Percentiles rank a stretch among this genome's conserved stretches.
phyloP scores from a whole-genome alignment of 148 eudicot genomes.

The Dianthus caryophyllus region DNA sequence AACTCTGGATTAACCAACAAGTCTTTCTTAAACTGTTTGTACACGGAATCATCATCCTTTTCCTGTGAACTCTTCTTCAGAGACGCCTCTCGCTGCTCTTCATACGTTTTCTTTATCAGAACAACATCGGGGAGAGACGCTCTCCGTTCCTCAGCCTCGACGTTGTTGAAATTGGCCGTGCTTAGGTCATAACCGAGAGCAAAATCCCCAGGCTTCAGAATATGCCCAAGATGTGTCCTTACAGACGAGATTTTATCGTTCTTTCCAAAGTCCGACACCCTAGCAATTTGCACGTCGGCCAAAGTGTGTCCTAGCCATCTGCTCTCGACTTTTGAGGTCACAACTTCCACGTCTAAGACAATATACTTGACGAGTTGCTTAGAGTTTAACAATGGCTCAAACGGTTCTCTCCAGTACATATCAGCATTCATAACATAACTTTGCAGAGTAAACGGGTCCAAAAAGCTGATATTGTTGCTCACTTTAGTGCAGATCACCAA shows the following conservation, averaged over 20 bases:
- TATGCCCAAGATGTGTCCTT: constrained; percentile 50
- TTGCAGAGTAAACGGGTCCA: constrained; percentile 20
- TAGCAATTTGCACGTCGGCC: constrained; percentile 22
- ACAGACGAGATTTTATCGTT: constrained; percentile 12
- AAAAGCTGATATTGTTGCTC: constrained; percentile 9
- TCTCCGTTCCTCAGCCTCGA: constrained; percentile 49
- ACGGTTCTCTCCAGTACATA: constrained; percentile 25
- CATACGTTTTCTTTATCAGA: constrained; percentile 47
- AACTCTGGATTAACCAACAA: constrained; percentile 15
- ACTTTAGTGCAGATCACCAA: constrained; percentile 15
- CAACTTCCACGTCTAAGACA: constrained; percentile 13
- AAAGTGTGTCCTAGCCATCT: constrained; percentile 7
- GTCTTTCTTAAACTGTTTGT: constrained; percentile 11
- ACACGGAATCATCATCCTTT: constrained; percentile 17
- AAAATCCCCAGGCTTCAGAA: constrained; percentile 50
- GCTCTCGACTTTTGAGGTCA: constrained; percentile 14
- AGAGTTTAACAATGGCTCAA: constrained; percentile 14
- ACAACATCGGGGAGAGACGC: constrained; percentile 46
- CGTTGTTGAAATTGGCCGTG: constrained; percentile 43
- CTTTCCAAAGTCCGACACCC: constrained; percentile 23
- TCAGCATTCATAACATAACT: neutral
- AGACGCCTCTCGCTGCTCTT: neutral
- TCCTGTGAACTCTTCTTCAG: neutral
- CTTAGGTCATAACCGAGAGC: constrained; percentile 64
- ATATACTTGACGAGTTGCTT: constrained; percentile 15